phyloP scores from a whole-genome alignment of 768 basidiomycete genomes.

The Termitomyces sp. region DNA sequence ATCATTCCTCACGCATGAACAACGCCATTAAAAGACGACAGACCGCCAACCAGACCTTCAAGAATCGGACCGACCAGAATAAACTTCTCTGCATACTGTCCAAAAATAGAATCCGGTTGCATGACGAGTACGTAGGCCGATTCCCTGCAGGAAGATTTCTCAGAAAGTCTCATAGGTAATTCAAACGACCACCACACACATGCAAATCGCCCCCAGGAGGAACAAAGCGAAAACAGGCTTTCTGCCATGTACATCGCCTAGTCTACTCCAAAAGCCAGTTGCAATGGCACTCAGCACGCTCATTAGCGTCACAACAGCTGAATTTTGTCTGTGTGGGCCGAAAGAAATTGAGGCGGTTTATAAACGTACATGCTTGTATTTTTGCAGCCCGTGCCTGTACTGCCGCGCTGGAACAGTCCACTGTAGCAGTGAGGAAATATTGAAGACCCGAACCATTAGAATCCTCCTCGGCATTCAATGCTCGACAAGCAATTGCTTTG shows the following conservation, averaged over 20 bases:
- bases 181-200: conserved; percentile 43
- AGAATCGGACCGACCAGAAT: conserved; percentile 75
- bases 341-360: not conserved
- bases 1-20: conserved; percentile 59
- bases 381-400: conserved; percentile 69
- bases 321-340: not conserved
- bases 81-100: conserved; percentile 60
- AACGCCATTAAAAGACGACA: conserved; percentile 61
- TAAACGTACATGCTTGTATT: conserved; percentile 57
- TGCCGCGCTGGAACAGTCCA: conserved; percentile 38
- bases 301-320: conserved; percentile 71
- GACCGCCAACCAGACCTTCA: conserved; percentile 78
- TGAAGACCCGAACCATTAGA: conserved; percentile 17
- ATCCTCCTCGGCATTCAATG: conserved; percentile 28
- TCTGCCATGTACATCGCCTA: conserved; percentile 73
- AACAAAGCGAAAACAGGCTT: conserved; percentile 69
- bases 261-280: conserved; percentile 84
- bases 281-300: conserved; percentile 77
- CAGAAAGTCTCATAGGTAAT: not conserved
- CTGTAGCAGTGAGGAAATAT: conserved; percentile 4
- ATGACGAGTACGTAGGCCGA: conserved; percentile 77
- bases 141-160: conserved; percentile 55
- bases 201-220: conserved; percentile 65
- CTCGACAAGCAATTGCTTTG: conserved; percentile 71
- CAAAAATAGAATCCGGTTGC: conserved; percentile 43